These are phyloP conservation scores for Claviceps sp. DNA, from an alignment of 2,329 filamentous ascomycete species.

Conservation along the genomic window DNA sequence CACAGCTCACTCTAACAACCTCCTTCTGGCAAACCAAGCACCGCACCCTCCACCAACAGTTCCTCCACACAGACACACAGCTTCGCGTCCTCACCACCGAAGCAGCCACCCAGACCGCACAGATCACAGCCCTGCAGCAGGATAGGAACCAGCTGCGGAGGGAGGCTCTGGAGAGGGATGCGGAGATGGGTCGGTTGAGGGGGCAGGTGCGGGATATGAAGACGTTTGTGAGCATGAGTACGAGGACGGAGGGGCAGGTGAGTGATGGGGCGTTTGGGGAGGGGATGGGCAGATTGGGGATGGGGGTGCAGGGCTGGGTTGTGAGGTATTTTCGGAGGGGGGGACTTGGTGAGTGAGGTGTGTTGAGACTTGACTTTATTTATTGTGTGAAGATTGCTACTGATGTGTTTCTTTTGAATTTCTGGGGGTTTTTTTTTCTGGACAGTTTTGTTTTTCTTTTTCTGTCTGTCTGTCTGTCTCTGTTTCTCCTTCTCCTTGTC, in stretches of 20 bases:
- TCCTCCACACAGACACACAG: conserved; percentile 37
- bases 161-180: conserved; percentile 36
- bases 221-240: conserved; percentile 56
- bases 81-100: conserved; percentile 37
- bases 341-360: conserved; percentile 34
- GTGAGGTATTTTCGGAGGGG: conserved; percentile 54
- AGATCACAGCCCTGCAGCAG: conserved; percentile 35
- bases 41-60: conserved; percentile 37
- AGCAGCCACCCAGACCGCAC: conserved; percentile 31
- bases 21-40: conserved; percentile 46
- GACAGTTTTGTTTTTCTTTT: background rate
- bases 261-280: conserved; percentile 56
- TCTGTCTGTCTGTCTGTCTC: background rate
- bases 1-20: conserved; percentile 39
- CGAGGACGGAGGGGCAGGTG: conserved; percentile 44
- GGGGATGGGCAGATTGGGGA: conserved; percentile 46
- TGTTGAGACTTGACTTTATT: too few relatives aligned
- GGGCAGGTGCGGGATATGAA: conserved; percentile 54
- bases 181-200: conserved; percentile 40
- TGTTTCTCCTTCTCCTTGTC: too few relatives aligned
- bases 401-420: too few relatives aligned
- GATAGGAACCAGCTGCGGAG: conserved; percentile 34
- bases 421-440: background rate
- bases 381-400: too few relatives aligned
- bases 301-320: conserved; percentile 62